phyloP scores from a whole-genome alignment of 2,329 filamentous ascomycete species.

The Didymella lethalis region DNA sequence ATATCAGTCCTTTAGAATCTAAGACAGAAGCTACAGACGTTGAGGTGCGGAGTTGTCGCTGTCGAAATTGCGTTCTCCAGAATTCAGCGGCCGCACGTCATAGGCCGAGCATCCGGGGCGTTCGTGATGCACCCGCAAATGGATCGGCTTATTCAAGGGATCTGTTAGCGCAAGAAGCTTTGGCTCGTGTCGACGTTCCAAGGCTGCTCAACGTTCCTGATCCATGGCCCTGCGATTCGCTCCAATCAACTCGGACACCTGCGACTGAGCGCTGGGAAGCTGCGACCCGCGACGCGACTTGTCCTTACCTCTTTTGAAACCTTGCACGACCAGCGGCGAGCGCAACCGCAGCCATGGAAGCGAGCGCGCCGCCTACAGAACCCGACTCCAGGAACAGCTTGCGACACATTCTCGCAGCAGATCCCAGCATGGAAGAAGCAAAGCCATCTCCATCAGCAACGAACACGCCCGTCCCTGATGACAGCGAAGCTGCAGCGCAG shows the following conservation, averaged over 20 bases:
- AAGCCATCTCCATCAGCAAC: slow-evolving; percentile 40
- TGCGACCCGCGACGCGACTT: slow-evolving; percentile 19
- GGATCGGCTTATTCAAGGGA: slow-evolving; percentile 19
- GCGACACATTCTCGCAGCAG: slow-evolving; percentile 50
- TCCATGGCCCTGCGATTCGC: slow-evolving; percentile 19
- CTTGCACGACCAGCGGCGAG: slow-evolving; percentile 26
- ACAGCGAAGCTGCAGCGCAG: slow-evolving; percentile 42
- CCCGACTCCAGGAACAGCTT: slow-evolving; percentile 51
- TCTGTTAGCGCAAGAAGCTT: slow-evolving; percentile 23
- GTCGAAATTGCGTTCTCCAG: neutral
- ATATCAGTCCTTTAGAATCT: neutral
- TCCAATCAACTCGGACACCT: slow-evolving; percentile 16
- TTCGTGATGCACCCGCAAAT: slow-evolving; percentile 22
- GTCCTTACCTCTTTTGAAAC: slow-evolving; percentile 30
- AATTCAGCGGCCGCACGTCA: slow-evolving; percentile 9
- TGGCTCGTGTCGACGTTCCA: slow-evolving; percentile 20
- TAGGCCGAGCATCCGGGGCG: slow-evolving; percentile 8
- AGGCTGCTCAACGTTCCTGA: slow-evolving; percentile 18
- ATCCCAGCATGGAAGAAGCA: slow-evolving; percentile 47
- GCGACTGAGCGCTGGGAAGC: slow-evolving; percentile 20
- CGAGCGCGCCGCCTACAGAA: slow-evolving; percentile 40
- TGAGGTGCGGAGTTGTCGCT: neutral
- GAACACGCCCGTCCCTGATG: slow-evolving; percentile 45
- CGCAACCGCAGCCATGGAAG: slow-evolving; percentile 28
- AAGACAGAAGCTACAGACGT: neutral